Evolutionary conservation across 352 stramenopile species (phyloP), one percentile per base, ranked within the genome.

Genomic region (Phytophthora nicotianae): DNA sequence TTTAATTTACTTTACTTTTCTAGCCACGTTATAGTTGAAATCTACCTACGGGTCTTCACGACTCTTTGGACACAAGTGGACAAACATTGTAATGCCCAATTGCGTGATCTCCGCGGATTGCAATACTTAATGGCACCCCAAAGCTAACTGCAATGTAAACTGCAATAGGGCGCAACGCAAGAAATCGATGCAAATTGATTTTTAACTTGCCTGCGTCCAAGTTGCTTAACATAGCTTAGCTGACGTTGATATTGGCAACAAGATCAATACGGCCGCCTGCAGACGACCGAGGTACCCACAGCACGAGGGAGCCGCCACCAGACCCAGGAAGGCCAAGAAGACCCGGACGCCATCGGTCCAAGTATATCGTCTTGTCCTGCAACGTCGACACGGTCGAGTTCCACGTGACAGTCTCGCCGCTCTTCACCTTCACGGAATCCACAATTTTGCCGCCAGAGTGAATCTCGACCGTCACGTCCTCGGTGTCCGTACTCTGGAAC

Each of bases 351-450:
- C 70, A 85, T 23, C 77, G 77, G 56, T 87, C 77, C 0, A 87
- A 59, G 64, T 87, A 87, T 56, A 85, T 52, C 2, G 70, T 85
- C 48, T 77, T 81, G 49, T 82, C 74, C 42, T 83, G 61, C 48
- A 86, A 54, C 3, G 41, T 59, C 0, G 64, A 38, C 21, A 86
- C 61, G 0, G 50, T 73, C 32, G 68, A 72, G 37, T 58, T 78
- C 77, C 77, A 86, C 3, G 58, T 56, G 32, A 68, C 65, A 0
- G 62, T 82, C 51, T 53, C 20, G 6, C 74, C 74, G 7, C 59
- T 65, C 29, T 74, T 68, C 8, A 86, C 72, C 4, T 66, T 26
- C 1, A 86, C 71, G 2, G 72, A 57, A n/a, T 60, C 54, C 24
- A 83, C 68, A 10, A 58, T 71, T 11, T 62, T 26, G n/a, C 74